These are phyloP conservation scores for Schoenoplectus triqueter DNA, from an alignment of 202 grass and related monocot genomes.

Conservation along the genomic window DNA sequence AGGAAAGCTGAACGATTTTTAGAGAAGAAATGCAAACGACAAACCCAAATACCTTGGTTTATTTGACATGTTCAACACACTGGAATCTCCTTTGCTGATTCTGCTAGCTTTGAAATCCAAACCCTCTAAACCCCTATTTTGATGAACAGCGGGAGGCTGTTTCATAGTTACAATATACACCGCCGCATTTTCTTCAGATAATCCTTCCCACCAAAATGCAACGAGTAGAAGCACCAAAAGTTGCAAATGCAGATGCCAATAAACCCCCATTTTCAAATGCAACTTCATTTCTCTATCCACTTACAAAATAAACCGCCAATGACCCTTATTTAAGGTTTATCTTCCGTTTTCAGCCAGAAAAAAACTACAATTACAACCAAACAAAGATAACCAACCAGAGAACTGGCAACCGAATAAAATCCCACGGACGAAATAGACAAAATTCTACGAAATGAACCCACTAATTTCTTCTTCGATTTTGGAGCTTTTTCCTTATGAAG, in stretches of 20 bases:
- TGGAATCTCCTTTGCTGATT: slow-evolving; percentile 44
- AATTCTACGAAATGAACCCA: neutral
- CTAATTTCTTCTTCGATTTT: neutral
- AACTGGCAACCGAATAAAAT: neutral
- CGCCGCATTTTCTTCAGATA: slow-evolving; percentile 59
- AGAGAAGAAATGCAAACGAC: slow-evolving; percentile 16
- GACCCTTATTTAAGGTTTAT: neutral
- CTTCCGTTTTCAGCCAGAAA: slow-evolving; percentile 13
- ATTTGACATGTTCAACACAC: slow-evolving; percentile 57
- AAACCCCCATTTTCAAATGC: slow-evolving; percentile 32
- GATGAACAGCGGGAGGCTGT: slow-evolving; percentile 63
- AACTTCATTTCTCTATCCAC: slow-evolving; percentile 39
- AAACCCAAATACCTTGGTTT: slow-evolving; percentile 60
- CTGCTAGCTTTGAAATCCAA: slow-evolving; percentile 45
- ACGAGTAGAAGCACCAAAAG: slow-evolving; percentile 46
- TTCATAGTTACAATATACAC: slow-evolving; percentile 97
- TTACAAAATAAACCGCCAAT: slow-evolving; percentile 20
- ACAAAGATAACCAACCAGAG: slow-evolving; percentile 15
- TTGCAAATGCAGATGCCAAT: slow-evolving; percentile 36
- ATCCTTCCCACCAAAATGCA: slow-evolving; percentile 38
- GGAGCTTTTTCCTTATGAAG: neutral
- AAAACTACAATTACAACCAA: slow-evolving; percentile 1
- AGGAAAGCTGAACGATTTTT: neutral
- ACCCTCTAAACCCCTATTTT: slow-evolving; percentile 51
- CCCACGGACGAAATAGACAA: neutral